phyloP scores from a whole-genome alignment of 78 protist genomes.

The Tieghemostelium lacteum region DNA sequence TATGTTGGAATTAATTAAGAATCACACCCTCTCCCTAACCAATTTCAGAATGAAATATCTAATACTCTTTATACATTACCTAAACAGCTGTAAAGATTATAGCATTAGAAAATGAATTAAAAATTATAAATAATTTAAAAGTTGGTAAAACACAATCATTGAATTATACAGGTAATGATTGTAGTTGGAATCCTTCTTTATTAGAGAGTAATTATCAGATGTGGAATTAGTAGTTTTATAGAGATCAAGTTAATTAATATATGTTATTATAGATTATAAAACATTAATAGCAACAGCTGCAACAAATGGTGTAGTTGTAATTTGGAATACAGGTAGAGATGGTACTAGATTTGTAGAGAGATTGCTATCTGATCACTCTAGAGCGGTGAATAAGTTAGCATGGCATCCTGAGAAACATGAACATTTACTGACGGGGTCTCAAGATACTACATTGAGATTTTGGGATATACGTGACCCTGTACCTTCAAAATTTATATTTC shows the following conservation, averaged over 20 bases:
- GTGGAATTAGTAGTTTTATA: no score
- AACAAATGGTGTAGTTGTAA: slow-evolving; percentile 85
- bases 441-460: slow-evolving; percentile 54
- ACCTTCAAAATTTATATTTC: slow-evolving; percentile 58
- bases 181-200: slow-evolving; percentile 77
- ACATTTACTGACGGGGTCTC: slow-evolving; percentile 77
- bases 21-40: neutral
- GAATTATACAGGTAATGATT: slow-evolving; percentile 76
- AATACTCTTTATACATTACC: neutral
- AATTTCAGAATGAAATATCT: no score
- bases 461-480: slow-evolving; percentile 70
- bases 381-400: slow-evolving; percentile 79
- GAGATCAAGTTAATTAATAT: neutral
- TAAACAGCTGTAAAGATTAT: slow-evolving; percentile 54
- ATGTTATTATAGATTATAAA: slow-evolving; percentile 38
- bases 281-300: slow-evolving; percentile 87
- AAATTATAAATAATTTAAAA: slow-evolving; percentile 28
- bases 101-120: slow-evolving; percentile 22
- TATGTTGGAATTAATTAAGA: neutral
- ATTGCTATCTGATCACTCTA: slow-evolving; percentile 59
- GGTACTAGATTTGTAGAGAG: slow-evolving; percentile 58
- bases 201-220: slow-evolving; percentile 27
- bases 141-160: slow-evolving; percentile 79
- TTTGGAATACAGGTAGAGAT: slow-evolving; percentile 79
- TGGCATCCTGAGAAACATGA: slow-evolving; percentile 56